Evolutionary conservation across 2,329 filamentous ascomycete genomes (phyloP).

Genomic region (Coniochaeta pulveracea): DNA sequence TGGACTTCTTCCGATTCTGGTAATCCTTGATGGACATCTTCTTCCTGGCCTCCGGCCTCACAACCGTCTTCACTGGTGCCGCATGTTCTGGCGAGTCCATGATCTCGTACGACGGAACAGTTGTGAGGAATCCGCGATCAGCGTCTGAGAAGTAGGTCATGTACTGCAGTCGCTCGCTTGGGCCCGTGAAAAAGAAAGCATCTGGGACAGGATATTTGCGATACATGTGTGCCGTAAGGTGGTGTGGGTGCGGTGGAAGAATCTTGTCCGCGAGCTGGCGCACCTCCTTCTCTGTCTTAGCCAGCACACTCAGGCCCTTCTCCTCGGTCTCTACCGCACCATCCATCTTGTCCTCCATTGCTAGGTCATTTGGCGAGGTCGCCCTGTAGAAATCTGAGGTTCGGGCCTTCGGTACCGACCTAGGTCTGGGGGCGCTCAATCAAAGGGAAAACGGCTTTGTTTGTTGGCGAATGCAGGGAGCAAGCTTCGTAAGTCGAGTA

Average conservation of each 20-base stretch:
- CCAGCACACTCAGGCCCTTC: no score
- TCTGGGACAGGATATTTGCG: slow-evolving; percentile 33
- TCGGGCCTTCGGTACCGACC: slow-evolving; percentile 1
- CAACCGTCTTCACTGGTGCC: slow-evolving; percentile 23
- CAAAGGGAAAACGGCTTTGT: background rate
- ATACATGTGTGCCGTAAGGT: slow-evolving; percentile 36
- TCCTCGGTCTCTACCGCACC: slow-evolving; percentile 46
- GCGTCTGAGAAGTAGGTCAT: slow-evolving; percentile 45
- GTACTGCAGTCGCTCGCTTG: slow-evolving; percentile 38
- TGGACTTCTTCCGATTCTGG: slow-evolving; percentile 34
- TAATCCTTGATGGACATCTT: slow-evolving; percentile 49
- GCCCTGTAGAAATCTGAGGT: slow-evolving; percentile 6
- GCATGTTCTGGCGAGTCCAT: slow-evolving; percentile 33
- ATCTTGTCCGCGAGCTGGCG: slow-evolving; percentile 31
- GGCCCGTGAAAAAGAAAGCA: slow-evolving; percentile 27
- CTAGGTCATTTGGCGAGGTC: slow-evolving; percentile 13
- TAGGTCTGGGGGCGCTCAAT: background rate
- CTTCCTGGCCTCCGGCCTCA: slow-evolving; percentile 33
- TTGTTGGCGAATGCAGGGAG: background rate
- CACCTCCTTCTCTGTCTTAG: slow-evolving; percentile 37
- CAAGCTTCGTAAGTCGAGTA: background rate
- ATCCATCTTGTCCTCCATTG: slow-evolving; percentile 38
- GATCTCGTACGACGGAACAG: slow-evolving; percentile 46
- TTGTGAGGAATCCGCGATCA: slow-evolving; percentile 45
- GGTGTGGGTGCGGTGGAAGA: slow-evolving; percentile 40